Evolutionary conservation across 2,329 filamentous ascomycete genomes (phyloP).

Genomic region (Escovopsis sp.): DNA sequence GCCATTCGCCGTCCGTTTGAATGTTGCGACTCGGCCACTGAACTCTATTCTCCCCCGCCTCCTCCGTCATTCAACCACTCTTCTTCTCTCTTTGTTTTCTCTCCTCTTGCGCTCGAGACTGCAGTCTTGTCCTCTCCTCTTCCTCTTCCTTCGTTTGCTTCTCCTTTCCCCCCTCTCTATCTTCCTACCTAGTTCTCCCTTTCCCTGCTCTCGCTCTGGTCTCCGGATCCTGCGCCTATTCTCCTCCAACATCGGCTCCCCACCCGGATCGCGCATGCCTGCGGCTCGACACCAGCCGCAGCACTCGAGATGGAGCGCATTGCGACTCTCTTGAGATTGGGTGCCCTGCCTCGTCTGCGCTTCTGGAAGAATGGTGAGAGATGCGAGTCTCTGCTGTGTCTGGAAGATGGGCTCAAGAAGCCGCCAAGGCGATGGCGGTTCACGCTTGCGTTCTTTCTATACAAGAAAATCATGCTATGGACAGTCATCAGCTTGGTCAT

Average conservation of each 20-base stretch:
- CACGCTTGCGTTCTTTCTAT: conserved; percentile 35
- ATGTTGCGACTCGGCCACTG: no score
- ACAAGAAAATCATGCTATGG: conserved; percentile 38
- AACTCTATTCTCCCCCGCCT: not conserved
- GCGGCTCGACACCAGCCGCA: not conserved
- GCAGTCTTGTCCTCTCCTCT: not conserved
- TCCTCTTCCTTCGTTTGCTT: not conserved
- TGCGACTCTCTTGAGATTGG: conserved; percentile 18
- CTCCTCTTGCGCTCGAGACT: not conserved
- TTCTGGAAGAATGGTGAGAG: conserved; percentile 15
- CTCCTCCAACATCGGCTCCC: not conserved
- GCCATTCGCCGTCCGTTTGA: no score
- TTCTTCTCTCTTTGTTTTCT: not conserved
- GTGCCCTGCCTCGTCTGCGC: conserved; percentile 20
- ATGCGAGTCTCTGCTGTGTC: conserved; percentile 18
- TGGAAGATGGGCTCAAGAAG: conserved; percentile 17
- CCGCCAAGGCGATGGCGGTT: conserved; percentile 26
- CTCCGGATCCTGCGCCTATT: no score
- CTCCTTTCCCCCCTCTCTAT: not conserved
- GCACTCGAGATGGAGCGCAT: conserved; percentile 12
- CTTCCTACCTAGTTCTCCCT: not conserved
- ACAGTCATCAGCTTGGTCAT: conserved; percentile 25
- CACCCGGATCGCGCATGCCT: not conserved
- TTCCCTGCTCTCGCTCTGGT: no score
- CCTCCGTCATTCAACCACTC: not conserved